A percentile compares a stretch with the other conserved stretches of the same genome.
These are phyloP conservation scores for Eucalyptus polybractea DNA, from an alignment of 345 rosid species.

Conservation along the genomic window DNA sequence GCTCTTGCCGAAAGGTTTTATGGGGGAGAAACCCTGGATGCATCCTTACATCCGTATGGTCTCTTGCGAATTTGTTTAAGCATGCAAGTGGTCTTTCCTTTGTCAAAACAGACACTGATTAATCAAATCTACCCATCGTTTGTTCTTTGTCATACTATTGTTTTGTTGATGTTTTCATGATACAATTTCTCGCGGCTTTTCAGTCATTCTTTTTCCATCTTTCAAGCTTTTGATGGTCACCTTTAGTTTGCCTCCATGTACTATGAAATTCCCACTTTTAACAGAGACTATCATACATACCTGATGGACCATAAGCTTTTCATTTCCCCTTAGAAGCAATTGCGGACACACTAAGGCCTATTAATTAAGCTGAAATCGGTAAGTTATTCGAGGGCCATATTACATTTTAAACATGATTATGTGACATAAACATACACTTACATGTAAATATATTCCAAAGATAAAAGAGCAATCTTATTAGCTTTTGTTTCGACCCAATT, in stretches of 20 bases:
- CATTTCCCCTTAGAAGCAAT: not conserved
- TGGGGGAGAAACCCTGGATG: not conserved
- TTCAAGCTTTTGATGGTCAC: not conserved
- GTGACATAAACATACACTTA: not conserved
- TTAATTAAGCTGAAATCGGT: not conserved
- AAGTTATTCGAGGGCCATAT: not conserved
- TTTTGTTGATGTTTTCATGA: not conserved
- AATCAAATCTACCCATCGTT: not conserved
- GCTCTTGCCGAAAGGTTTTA: not conserved
- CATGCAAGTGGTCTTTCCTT: not conserved
- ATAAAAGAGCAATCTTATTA: not conserved
- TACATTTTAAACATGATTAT: not conserved
- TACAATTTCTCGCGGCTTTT: not conserved
- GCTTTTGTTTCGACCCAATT: not conserved
- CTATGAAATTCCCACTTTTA: not conserved
- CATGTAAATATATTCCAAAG: not conserved
- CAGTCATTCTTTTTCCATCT: not conserved
- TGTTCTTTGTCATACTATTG: not conserved
- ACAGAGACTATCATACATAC: not conserved
- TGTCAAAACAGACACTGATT: not conserved
- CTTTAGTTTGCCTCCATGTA: not conserved
- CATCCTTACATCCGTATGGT: not conserved
- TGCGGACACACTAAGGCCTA: not conserved
- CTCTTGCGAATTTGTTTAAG: not conserved
- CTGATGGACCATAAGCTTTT: not conserved